These are phyloP conservation scores for Pholiota conissans DNA, from an alignment of 768 basidiomycete species.

Conservation along the genomic window DNA sequence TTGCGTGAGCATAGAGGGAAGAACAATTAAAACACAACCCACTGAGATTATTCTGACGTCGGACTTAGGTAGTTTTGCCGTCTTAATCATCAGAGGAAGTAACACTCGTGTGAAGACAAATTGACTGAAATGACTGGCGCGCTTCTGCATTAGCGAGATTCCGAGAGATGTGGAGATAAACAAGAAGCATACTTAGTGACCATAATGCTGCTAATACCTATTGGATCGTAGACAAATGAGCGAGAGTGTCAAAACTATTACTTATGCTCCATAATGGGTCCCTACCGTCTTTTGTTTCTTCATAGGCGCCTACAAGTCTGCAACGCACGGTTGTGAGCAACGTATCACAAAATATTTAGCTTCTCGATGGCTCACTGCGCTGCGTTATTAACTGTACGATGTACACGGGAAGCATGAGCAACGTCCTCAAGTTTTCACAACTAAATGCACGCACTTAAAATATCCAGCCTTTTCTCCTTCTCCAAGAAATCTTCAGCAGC, in stretches of 20 bases:
- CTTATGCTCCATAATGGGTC: background rate
- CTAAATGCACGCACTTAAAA: constrained; percentile 38
- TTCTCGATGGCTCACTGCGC: constrained; percentile 18
- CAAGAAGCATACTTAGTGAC: constrained; percentile 8
- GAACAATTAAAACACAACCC: too few relatives aligned
- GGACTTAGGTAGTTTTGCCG: constrained; percentile 24
- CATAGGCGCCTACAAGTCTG: background rate
- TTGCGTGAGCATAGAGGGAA: too few relatives aligned
- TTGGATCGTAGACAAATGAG: background rate
- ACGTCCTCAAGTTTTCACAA: background rate
- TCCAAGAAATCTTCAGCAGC: constrained; percentile 42
- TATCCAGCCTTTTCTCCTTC: constrained; percentile 47
- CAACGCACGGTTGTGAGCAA: background rate
- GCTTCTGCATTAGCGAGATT: too few relatives aligned
- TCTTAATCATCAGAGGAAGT: constrained; percentile 29
- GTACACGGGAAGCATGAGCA: constrained; percentile 12
- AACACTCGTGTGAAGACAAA: constrained; percentile 30
- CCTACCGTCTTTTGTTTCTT: constrained; percentile 22
- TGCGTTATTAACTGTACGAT: constrained; percentile 13
- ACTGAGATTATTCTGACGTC: constrained; percentile 35
- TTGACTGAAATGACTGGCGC: constrained; percentile 26
- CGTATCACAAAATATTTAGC: too few relatives aligned
- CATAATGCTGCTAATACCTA: constrained; percentile 16
- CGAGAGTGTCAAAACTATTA: background rate
- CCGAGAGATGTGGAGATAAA: background rate